Percentiles rank a stretch among this genome's conserved stretches.
Evolutionary conservation across 1,284 basidiomycete genomes (phyloP).

Genomic region (Apiotrichum siamense): DNA sequence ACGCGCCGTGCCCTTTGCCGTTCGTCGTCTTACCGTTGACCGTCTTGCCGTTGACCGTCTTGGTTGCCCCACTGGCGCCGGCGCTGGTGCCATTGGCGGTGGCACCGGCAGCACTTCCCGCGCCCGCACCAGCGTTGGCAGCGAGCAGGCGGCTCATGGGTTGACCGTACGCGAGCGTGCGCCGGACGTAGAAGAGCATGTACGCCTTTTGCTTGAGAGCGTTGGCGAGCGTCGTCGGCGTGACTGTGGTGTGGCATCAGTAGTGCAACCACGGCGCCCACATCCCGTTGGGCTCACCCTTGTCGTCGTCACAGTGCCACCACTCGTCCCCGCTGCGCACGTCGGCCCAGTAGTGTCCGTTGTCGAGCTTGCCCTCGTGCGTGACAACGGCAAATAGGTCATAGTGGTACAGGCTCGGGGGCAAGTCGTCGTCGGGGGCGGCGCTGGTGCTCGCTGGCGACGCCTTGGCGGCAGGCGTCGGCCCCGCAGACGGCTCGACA

Average conservation of each 20-base stretch:
- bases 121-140: slow-evolving; percentile 1
- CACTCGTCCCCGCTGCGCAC: slow-evolving; percentile 55
- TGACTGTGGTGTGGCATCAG: slow-evolving; percentile 49
- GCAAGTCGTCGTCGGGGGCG: slow-evolving; percentile 28
- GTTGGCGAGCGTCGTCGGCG: slow-evolving; percentile 59
- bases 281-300: slow-evolving; percentile 52
- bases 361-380: slow-evolving; percentile 90
- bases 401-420: slow-evolving; percentile 73
- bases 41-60: slow-evolving; percentile 8
- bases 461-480: slow-evolving; percentile 7
- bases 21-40: slow-evolving; percentile 2
- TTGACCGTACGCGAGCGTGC: slow-evolving; percentile 63
- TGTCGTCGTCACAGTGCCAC: slow-evolving; percentile 94
- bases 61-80: not conserved
- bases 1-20: slow-evolving; percentile 3
- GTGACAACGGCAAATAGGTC: slow-evolving; percentile 91
- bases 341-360: slow-evolving; percentile 69
- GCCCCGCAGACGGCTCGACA: slow-evolving; percentile 48
- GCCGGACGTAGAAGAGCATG: slow-evolving; percentile 90
- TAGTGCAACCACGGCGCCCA: no score
- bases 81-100: not conserved
- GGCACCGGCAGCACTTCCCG: not conserved
- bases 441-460: slow-evolving; percentile 4
- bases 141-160: slow-evolving; percentile 18
- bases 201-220: slow-evolving; percentile 70